Evolutionary conservation across 345 rosid species (phyloP), one percentile per base, ranked within the genome.

Genomic region (Punica granatum): DNA sequence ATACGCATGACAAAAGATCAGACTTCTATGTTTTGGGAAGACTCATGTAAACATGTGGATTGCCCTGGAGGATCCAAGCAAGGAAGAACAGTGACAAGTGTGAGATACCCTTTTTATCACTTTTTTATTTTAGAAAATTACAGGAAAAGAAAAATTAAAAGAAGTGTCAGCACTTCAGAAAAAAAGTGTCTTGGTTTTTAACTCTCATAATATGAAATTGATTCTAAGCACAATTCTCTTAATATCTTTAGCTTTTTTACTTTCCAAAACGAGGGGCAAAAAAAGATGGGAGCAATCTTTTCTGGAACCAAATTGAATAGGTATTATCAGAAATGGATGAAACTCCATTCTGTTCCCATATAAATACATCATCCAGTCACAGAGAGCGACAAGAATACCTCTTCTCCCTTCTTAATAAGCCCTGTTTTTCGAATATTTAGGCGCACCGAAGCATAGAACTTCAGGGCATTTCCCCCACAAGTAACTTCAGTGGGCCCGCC

Each of bases 391-490:
- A 26, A 26, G 7, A 7, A 51, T 77, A 92, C 98, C 89, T 92
- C 98, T 80, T 92, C 99, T 10, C 92, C 92, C 76, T 85, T 92
- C 86, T 95, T 95, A 74, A 95, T 37, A 21, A 86, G 65, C 63
- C 90, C 97, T 4, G 70, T 80, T 81, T 90, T 88, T 78, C 69
- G 80, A 42, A 95, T 81, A 77, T 84, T 86, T 63, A 92, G 77
- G 68, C 98, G 96, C 78, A 92, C 86, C 16, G 98, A 95, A 78
- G 99, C 96, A 79, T 95, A 92, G 72, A 95, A 92, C 83, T 95
- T 95, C 74, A 95, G 72, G 70, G 99, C 99, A 84, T 95, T 95
- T 65, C 99, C 97, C 35, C 99, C 99, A 66, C 98, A 95, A 0
- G 99, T 95, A 71, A 95, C 98, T 84, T 95, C 99, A 42, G 84